Percentiles rank a stretch among this genome's conserved stretches.
Conservation (phyloP, 2,329 filamentous ascomycete genomes). For the Diaporthe velutina region DNA sequence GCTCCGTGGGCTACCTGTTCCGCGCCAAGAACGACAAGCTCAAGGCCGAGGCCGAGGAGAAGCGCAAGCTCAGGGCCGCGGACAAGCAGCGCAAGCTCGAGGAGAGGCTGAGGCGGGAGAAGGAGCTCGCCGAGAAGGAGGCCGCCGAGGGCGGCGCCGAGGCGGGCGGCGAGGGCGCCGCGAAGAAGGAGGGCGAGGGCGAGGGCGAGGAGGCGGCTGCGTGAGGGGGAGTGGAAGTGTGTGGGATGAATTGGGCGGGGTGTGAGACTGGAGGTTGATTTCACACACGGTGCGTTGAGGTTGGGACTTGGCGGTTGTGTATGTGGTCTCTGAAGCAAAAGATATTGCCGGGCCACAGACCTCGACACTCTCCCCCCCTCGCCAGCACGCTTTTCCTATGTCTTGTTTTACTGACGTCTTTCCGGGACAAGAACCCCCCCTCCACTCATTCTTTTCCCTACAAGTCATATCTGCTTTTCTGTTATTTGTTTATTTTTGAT, state of each 20-base stretch:
- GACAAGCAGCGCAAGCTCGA: conserved; percentile 49
- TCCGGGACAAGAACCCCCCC: conserved; percentile 9
- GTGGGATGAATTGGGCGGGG: background rate
- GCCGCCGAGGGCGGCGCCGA: background rate
- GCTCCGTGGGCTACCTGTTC: conserved; percentile 51
- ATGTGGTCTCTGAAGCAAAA: background rate
- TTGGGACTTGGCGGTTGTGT: background rate
- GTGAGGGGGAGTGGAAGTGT: too few species aligned
- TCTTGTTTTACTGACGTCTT: conserved; percentile 7
- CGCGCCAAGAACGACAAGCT: conserved; percentile 52
- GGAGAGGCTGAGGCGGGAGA: conserved; percentile 35
- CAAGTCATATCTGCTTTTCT: background rate
- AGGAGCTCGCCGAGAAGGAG: conserved; percentile 35
- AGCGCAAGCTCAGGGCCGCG: conserved; percentile 47
- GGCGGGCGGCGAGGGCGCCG: background rate
- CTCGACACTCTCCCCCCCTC: background rate
- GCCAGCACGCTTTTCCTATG: conserved; percentile 16
- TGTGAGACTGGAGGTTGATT: background rate
- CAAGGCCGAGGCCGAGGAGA: conserved; percentile 47
- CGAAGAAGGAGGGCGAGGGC: background rate
- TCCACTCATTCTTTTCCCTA: conserved; percentile 34
- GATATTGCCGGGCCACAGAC: conserved; percentile 4
- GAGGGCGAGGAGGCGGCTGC: background rate
- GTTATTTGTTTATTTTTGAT: background rate
- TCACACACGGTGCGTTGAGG: background rate